Base-by-base conservation (phyloP, 75 land plant species). In the Chamaecyparis obtusa region DNA sequence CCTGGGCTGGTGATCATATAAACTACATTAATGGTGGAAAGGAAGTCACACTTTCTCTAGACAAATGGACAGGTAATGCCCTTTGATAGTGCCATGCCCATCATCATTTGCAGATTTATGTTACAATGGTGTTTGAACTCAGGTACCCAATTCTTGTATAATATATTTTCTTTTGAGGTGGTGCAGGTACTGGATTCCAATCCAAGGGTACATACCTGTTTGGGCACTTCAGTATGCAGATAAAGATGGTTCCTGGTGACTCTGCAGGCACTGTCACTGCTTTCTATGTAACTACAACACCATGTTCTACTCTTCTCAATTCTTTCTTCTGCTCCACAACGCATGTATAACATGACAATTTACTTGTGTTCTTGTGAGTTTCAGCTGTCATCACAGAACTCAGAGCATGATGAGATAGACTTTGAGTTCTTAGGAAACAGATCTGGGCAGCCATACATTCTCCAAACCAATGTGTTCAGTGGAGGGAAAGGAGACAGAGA, bases 221-320 rank as follows among this genome's bases (percentile, higher is more conserved):
- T 86, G 91, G 91, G 46, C 91, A 90, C 83, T 85, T 90, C 87
- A 85, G 85, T 24, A 90, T 90, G 91, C 84, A 88, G 56, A 90
- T 90, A 19, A 88, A 90, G 85, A 33, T 90, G 84, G 90, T 88
- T 24, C 89, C 91, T 3, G 88, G 88, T 46, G 91, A 90, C 15
- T 90, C 91, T 15, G 91, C 91, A 24, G 91, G 91, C 33, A 88
- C 90, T 36, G 91, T 88, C 35, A 85, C 87, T 56, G 89, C 90
- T 9, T 90, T 88, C 87, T 90, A 90, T 83, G 91, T 90, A 39
- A 85, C 43, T 72, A n/a, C 3, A 2, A n/a, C 19, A 9, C 32
- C 35, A 54, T 44, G n/a, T 83, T 41, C 84, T 24, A 14, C 46
- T 15, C 27, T 36, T 83, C 24, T 21, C 82, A 11, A 74, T 33